Evolutionary conservation across 1,284 basidiomycete species (phyloP).

Genomic region (Cryptococcus deneoformans): DNA sequence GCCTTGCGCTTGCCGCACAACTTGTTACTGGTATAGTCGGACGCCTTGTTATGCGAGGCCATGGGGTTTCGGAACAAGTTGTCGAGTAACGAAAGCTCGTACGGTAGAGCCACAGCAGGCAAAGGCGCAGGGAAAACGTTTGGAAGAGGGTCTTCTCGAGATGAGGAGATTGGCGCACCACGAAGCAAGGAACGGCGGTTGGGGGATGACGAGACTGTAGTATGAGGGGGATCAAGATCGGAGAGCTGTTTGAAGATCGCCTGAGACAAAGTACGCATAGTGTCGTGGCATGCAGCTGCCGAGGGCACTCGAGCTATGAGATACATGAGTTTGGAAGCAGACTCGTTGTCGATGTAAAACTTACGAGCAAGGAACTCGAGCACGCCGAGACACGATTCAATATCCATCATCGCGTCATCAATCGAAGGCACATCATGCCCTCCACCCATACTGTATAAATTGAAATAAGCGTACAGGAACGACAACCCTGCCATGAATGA

Average conservation of each 20-base stretch:
- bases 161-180: conserved; percentile 40
- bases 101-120: conserved; percentile 43
- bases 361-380: conserved; percentile 49
- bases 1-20: conserved; percentile 8
- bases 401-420: conserved; percentile 48
- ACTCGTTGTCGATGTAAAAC: conserved; percentile 4
- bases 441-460: conserved; percentile 48
- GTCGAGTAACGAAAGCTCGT: conserved; percentile 49
- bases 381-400: conserved; percentile 48
- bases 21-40: conserved; percentile 38
- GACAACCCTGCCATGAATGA: conserved; percentile 51
- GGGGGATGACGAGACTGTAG: conserved; percentile 11
- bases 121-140: conserved; percentile 44
- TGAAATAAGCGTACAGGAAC: conserved; percentile 51
- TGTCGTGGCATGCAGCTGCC: conserved; percentile 47
- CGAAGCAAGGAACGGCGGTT: conserved; percentile 26
- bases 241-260: conserved; percentile 47
- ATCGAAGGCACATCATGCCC: conserved; percentile 44
- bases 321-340: background rate
- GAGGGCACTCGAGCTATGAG: conserved; percentile 46
- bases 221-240: conserved; percentile 22
- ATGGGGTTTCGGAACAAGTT: conserved; percentile 51
- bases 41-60: conserved; percentile 47
- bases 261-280: conserved; percentile 44
- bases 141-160: conserved; percentile 41